Percentiles rank a stretch among this genome's conserved stretches.
phyloP scores from a whole-genome alignment of 305 asterid species.

The Fraxinus angustifolia region DNA sequence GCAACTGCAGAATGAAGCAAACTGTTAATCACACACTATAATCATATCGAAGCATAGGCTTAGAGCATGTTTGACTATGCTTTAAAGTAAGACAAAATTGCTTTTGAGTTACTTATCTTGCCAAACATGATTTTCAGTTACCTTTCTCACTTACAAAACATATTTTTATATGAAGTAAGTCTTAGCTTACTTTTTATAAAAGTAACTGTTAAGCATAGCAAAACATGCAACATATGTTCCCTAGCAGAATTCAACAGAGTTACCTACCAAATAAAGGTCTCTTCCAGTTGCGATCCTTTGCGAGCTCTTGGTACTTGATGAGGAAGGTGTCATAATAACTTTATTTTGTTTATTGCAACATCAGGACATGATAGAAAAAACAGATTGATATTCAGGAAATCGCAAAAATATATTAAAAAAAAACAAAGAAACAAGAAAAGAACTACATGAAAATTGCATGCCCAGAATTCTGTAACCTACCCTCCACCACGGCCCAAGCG shows the following conservation, averaged over 20 bases:
- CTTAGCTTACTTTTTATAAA: neutral
- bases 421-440: neutral
- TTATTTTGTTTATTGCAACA: conserved; percentile 23
- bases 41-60: conserved; percentile 2
- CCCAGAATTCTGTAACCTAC: conserved; percentile 43
- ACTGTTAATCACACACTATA: neutral
- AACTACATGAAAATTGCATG: neutral
- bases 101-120: neutral
- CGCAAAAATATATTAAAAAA: neutral
- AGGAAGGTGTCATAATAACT: conserved; percentile 78
- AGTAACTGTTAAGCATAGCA: neutral
- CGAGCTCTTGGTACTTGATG: conserved; percentile 60
- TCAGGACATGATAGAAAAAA: neutral
- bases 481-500: conserved; percentile 99
- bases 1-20: conserved; percentile 49
- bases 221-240: neutral
- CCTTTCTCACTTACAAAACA: neutral
- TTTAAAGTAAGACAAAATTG: neutral
- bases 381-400: neutral
- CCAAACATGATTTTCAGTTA: neutral
- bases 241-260: neutral
- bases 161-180: neutral
- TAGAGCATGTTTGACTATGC: neutral
- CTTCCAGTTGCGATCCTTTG: conserved; percentile 64
- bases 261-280: conserved; percentile 61